phyloP scores from a whole-genome alignment of 1,284 basidiomycete species.

The Mrakiaceae sp. region DNA sequence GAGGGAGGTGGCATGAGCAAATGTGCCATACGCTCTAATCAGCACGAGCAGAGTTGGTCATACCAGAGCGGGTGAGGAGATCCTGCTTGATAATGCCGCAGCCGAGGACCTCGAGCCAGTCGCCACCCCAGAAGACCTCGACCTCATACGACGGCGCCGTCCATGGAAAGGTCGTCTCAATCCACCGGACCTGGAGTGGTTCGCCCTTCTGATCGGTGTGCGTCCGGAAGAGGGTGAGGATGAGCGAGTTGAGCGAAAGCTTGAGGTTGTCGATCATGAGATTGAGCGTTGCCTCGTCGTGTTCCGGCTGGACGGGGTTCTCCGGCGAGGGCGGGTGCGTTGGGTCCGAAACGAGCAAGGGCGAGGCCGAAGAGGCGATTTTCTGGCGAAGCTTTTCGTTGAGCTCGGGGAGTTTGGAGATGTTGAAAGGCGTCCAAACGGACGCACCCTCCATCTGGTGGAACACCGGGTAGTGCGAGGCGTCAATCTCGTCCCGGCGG shows the following conservation, averaged over 20 bases:
- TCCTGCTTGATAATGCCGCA: conserved; percentile 84
- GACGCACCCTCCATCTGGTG: conserved; percentile 97
- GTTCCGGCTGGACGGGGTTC: conserved; percentile 70
- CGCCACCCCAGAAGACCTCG: conserved; percentile 89
- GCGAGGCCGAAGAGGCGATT: conserved; percentile 46
- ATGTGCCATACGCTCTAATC: neutral
- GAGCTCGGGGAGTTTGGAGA: conserved; percentile 34
- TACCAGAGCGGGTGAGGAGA: conserved; percentile 76
- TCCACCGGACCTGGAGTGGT: conserved; percentile 86
- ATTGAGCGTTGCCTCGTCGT: conserved; percentile 58
- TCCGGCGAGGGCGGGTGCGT: conserved; percentile 33
- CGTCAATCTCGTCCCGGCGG: conserved; percentile 94
- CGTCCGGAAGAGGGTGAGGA: conserved; percentile 67
- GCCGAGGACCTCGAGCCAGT: conserved; percentile 95
- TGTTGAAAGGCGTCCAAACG: conserved; percentile 54
- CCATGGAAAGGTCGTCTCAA: conserved; percentile 95
- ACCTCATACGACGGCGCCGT: conserved; percentile 96
- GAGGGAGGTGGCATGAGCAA: conserved; percentile 1
- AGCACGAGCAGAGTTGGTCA: conserved; percentile 22
- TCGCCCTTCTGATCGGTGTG: conserved; percentile 29
- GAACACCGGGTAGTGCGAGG: conserved; percentile 93
- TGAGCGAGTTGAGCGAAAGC: conserved; percentile 76
- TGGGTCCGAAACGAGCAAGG: conserved; percentile 76
- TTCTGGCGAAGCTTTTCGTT: conserved; percentile 50
- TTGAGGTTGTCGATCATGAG: conserved; percentile 78